These are phyloP conservation scores for Penicillium thymicola DNA, from an alignment of 2,329 filamentous ascomycete species.

Conservation along the genomic window DNA sequence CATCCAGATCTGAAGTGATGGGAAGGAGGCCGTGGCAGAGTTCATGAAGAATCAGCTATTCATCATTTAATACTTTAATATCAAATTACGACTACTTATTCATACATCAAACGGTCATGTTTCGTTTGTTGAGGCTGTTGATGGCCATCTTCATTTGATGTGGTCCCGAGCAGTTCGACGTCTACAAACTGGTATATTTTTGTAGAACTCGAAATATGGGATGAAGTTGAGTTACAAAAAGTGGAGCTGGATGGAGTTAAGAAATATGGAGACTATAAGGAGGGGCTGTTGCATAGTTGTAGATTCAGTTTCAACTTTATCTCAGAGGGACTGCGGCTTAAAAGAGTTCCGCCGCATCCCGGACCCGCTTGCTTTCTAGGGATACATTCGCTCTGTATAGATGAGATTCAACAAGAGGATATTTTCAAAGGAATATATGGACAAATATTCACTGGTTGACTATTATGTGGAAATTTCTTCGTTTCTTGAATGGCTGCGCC, in stretches of 20 bases:
- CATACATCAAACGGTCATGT: neutral
- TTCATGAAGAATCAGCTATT: constrained; percentile 38
- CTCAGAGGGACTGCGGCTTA: neutral
- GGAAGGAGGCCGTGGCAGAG: constrained; percentile 12
- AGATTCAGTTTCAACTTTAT: neutral
- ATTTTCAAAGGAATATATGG: neutral
- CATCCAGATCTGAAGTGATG: constrained; percentile 35
- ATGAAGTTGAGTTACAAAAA: neutral
- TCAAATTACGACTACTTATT: neutral
- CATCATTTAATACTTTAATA: neutral
- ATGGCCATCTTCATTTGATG: neutral
- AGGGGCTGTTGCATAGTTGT: neutral
- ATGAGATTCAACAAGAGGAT: neutral
- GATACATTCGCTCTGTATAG: neutral
- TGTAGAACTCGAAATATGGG: neutral
- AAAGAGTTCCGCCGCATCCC: neutral
- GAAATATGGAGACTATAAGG: neutral
- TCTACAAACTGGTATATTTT: neutral
- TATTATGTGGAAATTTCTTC: neutral
- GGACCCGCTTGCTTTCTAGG: neutral
- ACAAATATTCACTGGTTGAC: neutral
- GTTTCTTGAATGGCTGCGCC: neutral
- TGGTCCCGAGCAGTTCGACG: neutral
- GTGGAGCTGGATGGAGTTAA: neutral
- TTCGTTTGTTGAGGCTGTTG: neutral